Evolutionary conservation across 139 green algal genomes (phyloP).

Genomic region (Tetradesmus obliquus): DNA sequence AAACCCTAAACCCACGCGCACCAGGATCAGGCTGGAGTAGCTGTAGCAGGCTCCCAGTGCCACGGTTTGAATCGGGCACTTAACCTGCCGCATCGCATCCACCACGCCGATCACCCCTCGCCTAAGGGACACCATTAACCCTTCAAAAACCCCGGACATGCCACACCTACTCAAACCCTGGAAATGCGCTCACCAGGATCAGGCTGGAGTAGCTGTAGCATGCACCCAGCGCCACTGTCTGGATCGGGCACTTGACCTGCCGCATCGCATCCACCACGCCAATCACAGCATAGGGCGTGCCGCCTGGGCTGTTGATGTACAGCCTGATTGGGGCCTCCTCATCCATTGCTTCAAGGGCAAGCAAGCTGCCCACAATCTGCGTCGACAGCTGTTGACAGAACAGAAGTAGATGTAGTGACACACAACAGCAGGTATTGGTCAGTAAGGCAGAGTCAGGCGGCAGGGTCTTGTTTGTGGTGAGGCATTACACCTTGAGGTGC

Average conservation of each 20-base stretch:
- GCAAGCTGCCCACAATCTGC: constrained; percentile 85
- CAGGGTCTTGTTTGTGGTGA: no score
- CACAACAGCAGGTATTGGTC: not conserved
- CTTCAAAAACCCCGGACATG: not conserved
- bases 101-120: constrained; percentile 70
- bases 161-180: no score
- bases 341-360: constrained; percentile 91
- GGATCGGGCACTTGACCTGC: constrained; percentile 80
- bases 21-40: constrained; percentile 81
- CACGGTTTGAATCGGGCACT: constrained; percentile 83
- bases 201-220: constrained; percentile 80
- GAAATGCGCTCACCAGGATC: constrained; percentile 67
- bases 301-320: constrained; percentile 94
- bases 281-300: constrained; percentile 84
- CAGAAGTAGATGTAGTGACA: not conserved
- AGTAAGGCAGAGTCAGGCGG: not conserved
- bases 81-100: constrained; percentile 57
- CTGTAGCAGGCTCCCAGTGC: constrained; percentile 80
- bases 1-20: constrained; percentile 2
- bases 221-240: constrained; percentile 84
- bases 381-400: constrained; percentile 71
- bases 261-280: constrained; percentile 92
- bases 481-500: no score
- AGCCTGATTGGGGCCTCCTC: constrained; percentile 90
- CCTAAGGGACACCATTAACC: not conserved